A percentile compares a stretch with the other conserved stretches of the same genome.
phyloP scores from a whole-genome alignment of 2,329 filamentous ascomycete species.

The Aspergillus jensenii region DNA sequence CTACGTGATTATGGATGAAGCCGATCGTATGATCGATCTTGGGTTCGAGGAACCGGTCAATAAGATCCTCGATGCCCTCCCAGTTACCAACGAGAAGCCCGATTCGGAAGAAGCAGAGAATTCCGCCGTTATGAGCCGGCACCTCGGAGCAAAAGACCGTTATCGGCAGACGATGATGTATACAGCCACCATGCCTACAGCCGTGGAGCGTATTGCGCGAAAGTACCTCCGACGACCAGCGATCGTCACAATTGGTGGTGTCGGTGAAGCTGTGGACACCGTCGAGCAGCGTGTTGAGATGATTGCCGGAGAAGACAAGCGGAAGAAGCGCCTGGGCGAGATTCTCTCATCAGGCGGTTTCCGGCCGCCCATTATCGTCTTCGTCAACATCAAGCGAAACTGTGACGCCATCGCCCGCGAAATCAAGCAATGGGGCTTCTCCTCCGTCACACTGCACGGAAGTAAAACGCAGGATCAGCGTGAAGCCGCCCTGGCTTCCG shows the following conservation, averaged over 20 bases:
- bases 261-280: conserved; percentile 93
- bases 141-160: conserved; percentile 70
- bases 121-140: conserved; percentile 76
- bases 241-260: conserved; percentile 90
- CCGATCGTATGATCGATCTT: conserved; percentile 97
- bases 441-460: conserved; percentile 85
- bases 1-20: conserved; percentile 99
- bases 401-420: conserved; percentile 93
- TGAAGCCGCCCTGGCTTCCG: conserved; percentile 83
- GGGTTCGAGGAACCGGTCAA: conserved; percentile 98
- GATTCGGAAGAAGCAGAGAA: conserved; percentile 92
- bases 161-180: conserved; percentile 99
- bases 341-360: conserved; percentile 81
- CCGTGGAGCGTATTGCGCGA: conserved; percentile 92
- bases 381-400: conserved; percentile 99
- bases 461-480: conserved; percentile 97
- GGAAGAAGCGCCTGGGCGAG: conserved; percentile 92
- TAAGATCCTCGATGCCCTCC: conserved; percentile 92
- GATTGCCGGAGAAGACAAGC: conserved; percentile 84
- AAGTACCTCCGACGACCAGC: conserved; percentile 93
- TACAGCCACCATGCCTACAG: conserved; percentile 93
- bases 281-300: conserved; percentile 97
- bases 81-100: conserved; percentile 90
- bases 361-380: conserved; percentile 90
- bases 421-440: conserved; percentile 92